Conservation (phyloP, 768 basidiomycete species). For the Amanita subjunquillea region DNA sequence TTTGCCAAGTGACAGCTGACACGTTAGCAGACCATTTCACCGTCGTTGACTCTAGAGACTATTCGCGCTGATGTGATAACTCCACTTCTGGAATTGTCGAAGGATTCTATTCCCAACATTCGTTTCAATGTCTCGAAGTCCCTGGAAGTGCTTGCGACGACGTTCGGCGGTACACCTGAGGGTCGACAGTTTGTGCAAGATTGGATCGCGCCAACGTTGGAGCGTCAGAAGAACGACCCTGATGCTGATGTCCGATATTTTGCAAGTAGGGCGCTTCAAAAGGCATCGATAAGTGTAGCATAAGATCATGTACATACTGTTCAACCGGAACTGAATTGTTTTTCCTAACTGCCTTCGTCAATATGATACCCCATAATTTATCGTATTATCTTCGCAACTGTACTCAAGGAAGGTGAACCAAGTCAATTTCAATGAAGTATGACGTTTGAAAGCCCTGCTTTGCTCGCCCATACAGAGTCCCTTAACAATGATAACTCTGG, state of each 20-base stretch:
- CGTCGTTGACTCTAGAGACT: conserved; percentile 77
- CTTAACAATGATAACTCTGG: no score
- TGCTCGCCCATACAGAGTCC: background rate
- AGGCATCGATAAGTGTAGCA: conserved; percentile 18
- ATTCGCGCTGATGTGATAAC: conserved; percentile 78
- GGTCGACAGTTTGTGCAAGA: conserved; percentile 68
- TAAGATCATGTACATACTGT: conserved; percentile 1
- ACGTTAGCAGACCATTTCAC: conserved; percentile 74
- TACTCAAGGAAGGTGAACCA: background rate
- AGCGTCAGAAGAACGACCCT: conserved; percentile 76
- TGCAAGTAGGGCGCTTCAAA: conserved; percentile 71
- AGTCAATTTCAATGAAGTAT: background rate
- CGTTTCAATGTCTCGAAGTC: conserved; percentile 98
- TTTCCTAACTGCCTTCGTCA: background rate
- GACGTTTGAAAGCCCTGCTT: no score
- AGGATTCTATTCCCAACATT: conserved; percentile 96
- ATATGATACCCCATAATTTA: background rate
- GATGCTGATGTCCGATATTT: conserved; percentile 98
- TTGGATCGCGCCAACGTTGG: conserved; percentile 72
- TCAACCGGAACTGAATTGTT: background rate
- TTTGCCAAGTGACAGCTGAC: conserved; percentile 4
- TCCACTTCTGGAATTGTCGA: conserved; percentile 70
- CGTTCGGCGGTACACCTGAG: conserved; percentile 52
- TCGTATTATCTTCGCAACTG: background rate
- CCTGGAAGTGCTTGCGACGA: conserved; percentile 75